Base-by-base conservation (phyloP, 768 basidiomycete genomes). In the Lactarius sp. region DNA sequence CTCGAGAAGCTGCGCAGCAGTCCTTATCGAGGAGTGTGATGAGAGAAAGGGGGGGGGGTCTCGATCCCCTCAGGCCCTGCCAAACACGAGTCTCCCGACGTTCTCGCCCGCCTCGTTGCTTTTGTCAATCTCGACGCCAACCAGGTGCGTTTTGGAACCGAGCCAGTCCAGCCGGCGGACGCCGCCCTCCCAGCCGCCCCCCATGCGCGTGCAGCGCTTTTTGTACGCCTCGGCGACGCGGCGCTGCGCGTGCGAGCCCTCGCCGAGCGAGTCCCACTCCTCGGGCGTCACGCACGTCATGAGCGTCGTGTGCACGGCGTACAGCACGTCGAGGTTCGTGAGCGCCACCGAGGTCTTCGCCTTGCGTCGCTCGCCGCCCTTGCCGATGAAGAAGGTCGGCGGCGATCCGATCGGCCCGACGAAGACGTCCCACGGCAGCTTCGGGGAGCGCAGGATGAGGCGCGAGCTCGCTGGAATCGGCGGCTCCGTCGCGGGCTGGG, bases 181-280 rank as follows among this genome's bases (percentile, higher is more conserved):
- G n/a, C 87, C 87, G 20, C 79, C 78, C 33, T 86, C 84, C 85
- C 85, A 86, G 13, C 84, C 85, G 2, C 82, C 85, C 33, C 85
- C 85, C 71, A 81, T 78, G 67, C 77, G 78, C 60, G 76, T 74
- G 63, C 87, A 88, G 37, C 87, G 76, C 65, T 79, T 78, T 71
- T 87, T 83, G 68, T 87, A 88, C 39, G 85, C 85, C 33, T 77
- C 77, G 18, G 84, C 78, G 18, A 85, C 80, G 65, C 81, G 82
- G 54, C 84, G 79, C 70, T 88, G 86, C 31, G 77, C 77, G 3
- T 79, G 78, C 67, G 81, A 83, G 13, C 81, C 80, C 54, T 79
- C 75, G 0, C 84, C 85, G 5, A 88, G 77, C 0, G 77, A 73
- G 53, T 81, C 80, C 87, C 87, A 89, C 68, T 89, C 87, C 58